Evolutionary conservation across 2,329 filamentous ascomycete genomes (phyloP).

Genomic region (Pezicula neosporulosa): DNA sequence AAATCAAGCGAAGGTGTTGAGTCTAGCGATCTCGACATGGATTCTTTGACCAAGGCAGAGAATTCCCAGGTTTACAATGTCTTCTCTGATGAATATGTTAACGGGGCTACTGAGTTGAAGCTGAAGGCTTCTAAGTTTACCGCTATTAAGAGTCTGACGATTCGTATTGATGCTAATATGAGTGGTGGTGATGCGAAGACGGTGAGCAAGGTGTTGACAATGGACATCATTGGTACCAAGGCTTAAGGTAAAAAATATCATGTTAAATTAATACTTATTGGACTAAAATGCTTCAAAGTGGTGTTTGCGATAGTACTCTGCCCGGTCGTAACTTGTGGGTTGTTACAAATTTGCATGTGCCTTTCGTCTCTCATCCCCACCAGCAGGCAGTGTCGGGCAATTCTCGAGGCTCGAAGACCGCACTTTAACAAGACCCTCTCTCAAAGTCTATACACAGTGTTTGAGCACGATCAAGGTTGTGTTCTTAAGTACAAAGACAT

Average conservation of each 20-base stretch:
- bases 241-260: constrained; percentile 6
- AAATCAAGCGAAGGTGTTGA: constrained; percentile 18
- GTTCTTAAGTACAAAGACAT: no score
- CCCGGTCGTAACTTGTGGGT: no score
- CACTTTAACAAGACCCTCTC: no score
- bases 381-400: no score
- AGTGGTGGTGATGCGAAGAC: constrained; percentile 22
- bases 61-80: constrained; percentile 23
- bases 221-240: constrained; percentile 23
- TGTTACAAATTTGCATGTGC: no score
- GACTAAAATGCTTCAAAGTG: no score
- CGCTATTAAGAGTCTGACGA: constrained; percentile 22
- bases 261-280: background rate
- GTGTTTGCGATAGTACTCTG: no score
- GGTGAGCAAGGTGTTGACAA: constrained; percentile 18
- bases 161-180: constrained; percentile 25
- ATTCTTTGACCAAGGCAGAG: constrained; percentile 21
- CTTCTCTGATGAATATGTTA: constrained; percentile 24
- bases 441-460: no score
- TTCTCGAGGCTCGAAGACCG: no score
- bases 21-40: constrained; percentile 21
- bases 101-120: constrained; percentile 22
- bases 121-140: constrained; percentile 26
- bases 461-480: no score
- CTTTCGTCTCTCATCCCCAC: no score